Conservation (phyloP, 345 rosid species). For the Populus pruinosa region DNA sequence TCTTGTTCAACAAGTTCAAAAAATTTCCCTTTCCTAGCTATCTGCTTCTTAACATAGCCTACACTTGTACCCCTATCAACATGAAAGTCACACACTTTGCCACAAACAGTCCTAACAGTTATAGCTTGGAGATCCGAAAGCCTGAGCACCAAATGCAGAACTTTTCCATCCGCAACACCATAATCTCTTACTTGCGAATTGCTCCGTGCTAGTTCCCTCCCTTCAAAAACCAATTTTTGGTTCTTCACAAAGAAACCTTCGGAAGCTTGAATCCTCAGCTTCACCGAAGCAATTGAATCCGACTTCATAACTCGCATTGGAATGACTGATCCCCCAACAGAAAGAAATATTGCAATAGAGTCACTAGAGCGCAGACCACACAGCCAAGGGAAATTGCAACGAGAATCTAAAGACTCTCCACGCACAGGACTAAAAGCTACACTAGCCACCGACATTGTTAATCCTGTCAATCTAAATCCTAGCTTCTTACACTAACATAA, state of each 20-base stretch:
- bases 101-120: conserved; percentile 53
- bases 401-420: conserved; percentile 43
- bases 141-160: conserved; percentile 62
- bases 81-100: conserved; percentile 58
- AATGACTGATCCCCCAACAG: conserved; percentile 53
- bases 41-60: conserved; percentile 71
- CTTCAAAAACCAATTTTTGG: conserved; percentile 61
- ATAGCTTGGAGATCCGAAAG: conserved; percentile 67
- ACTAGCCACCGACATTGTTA: conserved; percentile 50
- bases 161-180: conserved; percentile 58
- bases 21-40: conserved; percentile 48
- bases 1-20: conserved; percentile 51
- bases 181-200: conserved; percentile 48
- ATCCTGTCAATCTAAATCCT: conserved; percentile 17
- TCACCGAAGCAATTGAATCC: conserved; percentile 71
- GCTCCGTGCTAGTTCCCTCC: conserved; percentile 55
- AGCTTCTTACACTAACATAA: neutral
- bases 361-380: conserved; percentile 33
- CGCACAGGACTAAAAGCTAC: conserved; percentile 56
- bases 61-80: conserved; percentile 64
- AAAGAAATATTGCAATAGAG: conserved; percentile 55
- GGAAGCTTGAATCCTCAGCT: conserved; percentile 65
- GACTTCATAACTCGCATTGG: conserved; percentile 63
- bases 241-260: conserved; percentile 62
- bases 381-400: conserved; percentile 27